Base-by-base conservation (phyloP, 176 grass and related monocot species). In the Oryza australiensis region DNA sequence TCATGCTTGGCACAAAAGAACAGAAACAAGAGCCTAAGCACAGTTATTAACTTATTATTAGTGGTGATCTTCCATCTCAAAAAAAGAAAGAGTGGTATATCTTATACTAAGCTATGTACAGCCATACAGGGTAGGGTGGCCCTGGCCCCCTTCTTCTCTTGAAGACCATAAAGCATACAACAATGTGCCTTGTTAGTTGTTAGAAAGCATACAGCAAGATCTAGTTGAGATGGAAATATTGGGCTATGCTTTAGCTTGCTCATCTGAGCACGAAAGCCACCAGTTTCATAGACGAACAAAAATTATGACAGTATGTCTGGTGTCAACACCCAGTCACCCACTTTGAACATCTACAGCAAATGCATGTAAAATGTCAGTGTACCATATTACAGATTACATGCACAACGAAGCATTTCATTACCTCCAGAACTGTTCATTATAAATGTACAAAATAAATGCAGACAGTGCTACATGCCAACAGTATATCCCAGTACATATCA, bases 1-100 rank as follows among this genome's bases (percentile, higher is more conserved):
- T 73, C 41, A 53, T 64, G 53, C 40, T 27, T 9, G 1, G 10
- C 4, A 18, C 0, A 37, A 34, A 46, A 73, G 20, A 26, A 48
- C 45, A 7, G 5, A 37, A 79, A 49, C n/a, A 72, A 64, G 64
- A 64, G 75, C 55, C 83, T 72, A 75, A 60, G 55, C 55, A n/a
- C 22, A 60, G n/a, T 24, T 60, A 60, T 60, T 55, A 55, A 55
- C 51, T 55, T 55, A 55, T 8, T 55, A 22, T 24, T 55, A 8
- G 6, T 55, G 49, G 55, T 60, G 4, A 24, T 24, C 7, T 60
- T 11, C n/a, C 20, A n/a, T 24, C 55, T 60, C 55, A 60, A 60
- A 60, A 60, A 60, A 53, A 53, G 5, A 53, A 53, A 53, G 49
- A 65, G 9, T 65, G 9, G 38, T 29, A 43, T 43, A 46, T 10